A percentile compares a stretch with the other conserved stretches of the same genome.
These are phyloP conservation scores for Vinca minor DNA, from an alignment of 257 asterid species.

Conservation along the genomic window DNA sequence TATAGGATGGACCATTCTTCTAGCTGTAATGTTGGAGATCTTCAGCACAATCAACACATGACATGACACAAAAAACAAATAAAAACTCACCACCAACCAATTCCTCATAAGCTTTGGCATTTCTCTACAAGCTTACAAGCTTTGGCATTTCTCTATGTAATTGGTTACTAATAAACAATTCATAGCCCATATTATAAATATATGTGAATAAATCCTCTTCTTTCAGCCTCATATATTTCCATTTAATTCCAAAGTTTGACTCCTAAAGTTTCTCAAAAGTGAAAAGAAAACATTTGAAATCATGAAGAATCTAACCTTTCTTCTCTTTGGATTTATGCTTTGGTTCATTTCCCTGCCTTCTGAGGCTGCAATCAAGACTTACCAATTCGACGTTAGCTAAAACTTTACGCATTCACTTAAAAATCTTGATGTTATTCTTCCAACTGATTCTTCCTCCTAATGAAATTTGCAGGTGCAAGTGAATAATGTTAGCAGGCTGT, in stretches of 20 bases:
- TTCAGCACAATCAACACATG: too few relatives aligned
- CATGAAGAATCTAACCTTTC: slow-evolving; percentile 24
- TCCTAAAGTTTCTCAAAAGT: neutral
- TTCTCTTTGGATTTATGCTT: slow-evolving; percentile 21
- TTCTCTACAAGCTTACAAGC: slow-evolving; percentile 52
- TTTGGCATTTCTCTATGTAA: slow-evolving; percentile 19
- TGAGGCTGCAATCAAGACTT: slow-evolving; percentile 40
- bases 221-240: slow-evolving; percentile 6
- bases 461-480: slow-evolving; percentile 37
- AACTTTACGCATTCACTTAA: neutral
- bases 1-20: too few relatives aligned
- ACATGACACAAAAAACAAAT: too few relatives aligned
- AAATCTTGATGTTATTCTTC: too few relatives aligned
- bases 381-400: slow-evolving; percentile 46
- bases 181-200: slow-evolving; percentile 24
- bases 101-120: too few relatives aligned
- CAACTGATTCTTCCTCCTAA: neutral
- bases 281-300: slow-evolving; percentile 1
- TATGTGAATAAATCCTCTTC: neutral
- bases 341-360: slow-evolving; percentile 22
- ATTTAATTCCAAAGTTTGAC: neutral
- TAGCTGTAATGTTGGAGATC: too few relatives aligned
- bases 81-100: too few relatives aligned
- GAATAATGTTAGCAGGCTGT: slow-evolving; percentile 51
- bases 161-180: slow-evolving; percentile 6